phyloP scores from a whole-genome alignment of 306 rosid genomes.

The Pyrus betulifolia region DNA sequence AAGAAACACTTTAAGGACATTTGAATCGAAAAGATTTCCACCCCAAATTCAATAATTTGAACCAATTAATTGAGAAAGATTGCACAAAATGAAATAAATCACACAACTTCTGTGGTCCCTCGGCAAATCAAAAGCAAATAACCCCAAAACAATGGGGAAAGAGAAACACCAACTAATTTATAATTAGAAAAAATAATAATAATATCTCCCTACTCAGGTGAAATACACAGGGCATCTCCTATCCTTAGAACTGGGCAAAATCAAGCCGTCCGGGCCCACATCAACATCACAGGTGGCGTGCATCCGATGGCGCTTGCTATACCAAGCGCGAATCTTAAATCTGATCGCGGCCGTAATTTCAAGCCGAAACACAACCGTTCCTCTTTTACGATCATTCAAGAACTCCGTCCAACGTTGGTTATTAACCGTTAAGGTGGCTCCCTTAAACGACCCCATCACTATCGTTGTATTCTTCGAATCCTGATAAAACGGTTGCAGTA shows the following conservation, averaged over 20 bases:
- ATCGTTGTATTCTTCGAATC: constrained; percentile 54
- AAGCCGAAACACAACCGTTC: constrained; percentile 56
- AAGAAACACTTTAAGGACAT: too few species aligned
- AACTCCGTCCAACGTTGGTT: constrained; percentile 61
- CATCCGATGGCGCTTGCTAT: constrained; percentile 53
- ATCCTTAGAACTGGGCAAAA: constrained; percentile 35
- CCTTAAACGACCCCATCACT: constrained; percentile 31
- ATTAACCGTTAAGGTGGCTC: constrained; percentile 41
- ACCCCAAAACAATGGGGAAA: neutral
- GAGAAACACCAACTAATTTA: neutral
- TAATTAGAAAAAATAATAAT: neutral
- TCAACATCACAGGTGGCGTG: constrained; percentile 59
- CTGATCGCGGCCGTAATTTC: constrained; percentile 48
- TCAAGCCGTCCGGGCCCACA: constrained; percentile 60
- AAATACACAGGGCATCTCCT: constrained; percentile 70
- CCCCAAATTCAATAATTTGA: neutral
- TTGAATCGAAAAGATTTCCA: neutral
- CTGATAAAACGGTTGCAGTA: constrained; percentile 45
- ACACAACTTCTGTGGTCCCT: neutral
- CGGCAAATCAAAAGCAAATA: neutral
- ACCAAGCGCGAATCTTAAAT: constrained; percentile 61
- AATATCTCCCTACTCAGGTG: constrained; percentile 22
- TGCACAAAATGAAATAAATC: neutral
- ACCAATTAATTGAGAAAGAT: neutral
- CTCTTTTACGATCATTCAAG: constrained; percentile 38